These are phyloP conservation scores for Mycena citricolor DNA, from an alignment of 1,284 basidiomycete species.

Conservation along the genomic window DNA sequence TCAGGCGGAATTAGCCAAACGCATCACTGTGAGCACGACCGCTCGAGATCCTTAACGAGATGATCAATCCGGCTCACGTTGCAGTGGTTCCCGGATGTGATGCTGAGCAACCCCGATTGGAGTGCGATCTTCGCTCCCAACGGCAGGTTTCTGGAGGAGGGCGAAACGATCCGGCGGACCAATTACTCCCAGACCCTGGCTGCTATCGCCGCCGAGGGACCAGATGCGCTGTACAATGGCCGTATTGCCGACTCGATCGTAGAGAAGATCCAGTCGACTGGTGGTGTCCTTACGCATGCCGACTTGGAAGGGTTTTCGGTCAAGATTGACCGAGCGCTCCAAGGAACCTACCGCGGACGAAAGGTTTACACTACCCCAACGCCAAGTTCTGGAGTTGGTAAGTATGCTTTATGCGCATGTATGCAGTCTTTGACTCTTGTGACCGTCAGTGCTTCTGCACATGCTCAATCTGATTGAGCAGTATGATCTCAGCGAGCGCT, in stretches of 20 bases:
- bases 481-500: conserved; percentile 54
- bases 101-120: conserved; percentile 82
- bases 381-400: conserved; percentile 77
- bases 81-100: conserved; percentile 56
- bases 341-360: conserved; percentile 73
- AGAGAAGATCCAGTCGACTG: conserved; percentile 62
- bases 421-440: background rate
- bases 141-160: conserved; percentile 71
- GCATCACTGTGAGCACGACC: conserved; percentile 59
- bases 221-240: conserved; percentile 79
- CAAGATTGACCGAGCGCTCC: conserved; percentile 70
- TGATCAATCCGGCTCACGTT: conserved; percentile 13
- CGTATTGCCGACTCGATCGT: conserved; percentile 74
- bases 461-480: conserved; percentile 79
- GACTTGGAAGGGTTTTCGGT: conserved; percentile 76
- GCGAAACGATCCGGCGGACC: conserved; percentile 68
- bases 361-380: conserved; percentile 84
- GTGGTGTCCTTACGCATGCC: conserved; percentile 75
- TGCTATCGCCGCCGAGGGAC: conserved; percentile 64
- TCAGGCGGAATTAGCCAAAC: conserved; percentile 67
- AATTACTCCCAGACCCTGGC: conserved; percentile 71
- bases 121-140: conserved; percentile 74
- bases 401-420: conserved; percentile 12
- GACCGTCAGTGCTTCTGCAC: conserved; percentile 57
- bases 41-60: conserved; percentile 2